Base-by-base conservation (phyloP, 495 filamentous ascomycete genomes). In the Thozetella sp. region DNA sequence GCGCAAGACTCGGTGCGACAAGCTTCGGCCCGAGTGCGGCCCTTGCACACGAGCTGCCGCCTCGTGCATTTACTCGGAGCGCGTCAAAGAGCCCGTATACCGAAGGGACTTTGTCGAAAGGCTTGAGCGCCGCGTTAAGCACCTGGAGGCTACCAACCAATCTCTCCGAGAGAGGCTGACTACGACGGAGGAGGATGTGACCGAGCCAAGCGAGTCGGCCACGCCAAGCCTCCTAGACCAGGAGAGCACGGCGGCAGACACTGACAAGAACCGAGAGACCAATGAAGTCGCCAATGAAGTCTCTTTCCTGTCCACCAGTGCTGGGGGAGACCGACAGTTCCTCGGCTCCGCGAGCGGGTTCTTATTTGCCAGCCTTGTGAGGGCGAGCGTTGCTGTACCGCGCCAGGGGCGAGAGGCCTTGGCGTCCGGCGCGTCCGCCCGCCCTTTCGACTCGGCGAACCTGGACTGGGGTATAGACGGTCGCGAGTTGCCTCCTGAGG, bases 1-100 rank as follows among this genome's bases (percentile, higher is more conserved):
- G 12, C 65, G 72, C 15, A 75, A 75, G 54, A 71, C 73, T 23
- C 59, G 66, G 45, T 75, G 72, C 46, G 72, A 75, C 55, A 73
- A 74, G 43, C 24, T 56, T n/a, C 62, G 53, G 22, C 72, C 72
- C 17, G 13, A 58, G 13, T 75, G 72, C 55, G 65, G 72, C 19
- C 62, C 60, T 12, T 75, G 72, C 53, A 25, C 20, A 3, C 64
- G 63, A 45, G 58, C 57, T 13, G 57, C 52, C 23, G 56, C 65
- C 6, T 11, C 17, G 11, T 75, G 72, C 26, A 54, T 59, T 17
- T 75, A 72, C 54, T 55, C 61, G 9, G 64, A 69, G 25, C 46
- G 64, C 30, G 58, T 53, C 22, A 64, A 57, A 53, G 61, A 67
- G 25, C 58, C 58, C 3, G 20, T 48, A 1, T 22, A 26, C 53